Evolutionary conservation across 2,329 filamentous ascomycete genomes (phyloP).

Genomic region (Colletotrichum orchidophilum): DNA sequence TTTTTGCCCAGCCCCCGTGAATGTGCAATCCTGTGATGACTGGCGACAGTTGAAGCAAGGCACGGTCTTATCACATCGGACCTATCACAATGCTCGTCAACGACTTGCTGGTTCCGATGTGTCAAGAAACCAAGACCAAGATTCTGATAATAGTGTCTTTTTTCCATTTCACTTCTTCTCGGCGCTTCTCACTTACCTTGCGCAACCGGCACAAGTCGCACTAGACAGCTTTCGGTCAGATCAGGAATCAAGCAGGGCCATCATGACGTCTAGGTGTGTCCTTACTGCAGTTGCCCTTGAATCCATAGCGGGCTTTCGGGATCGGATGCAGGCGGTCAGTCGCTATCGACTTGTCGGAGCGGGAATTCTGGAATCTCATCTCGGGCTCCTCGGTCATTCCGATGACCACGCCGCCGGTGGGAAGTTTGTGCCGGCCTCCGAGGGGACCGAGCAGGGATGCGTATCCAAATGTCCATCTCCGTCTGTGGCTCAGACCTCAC

Average conservation of each 20-base stretch:
- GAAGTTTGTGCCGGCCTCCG: not conserved
- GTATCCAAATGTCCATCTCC: constrained; percentile 12
- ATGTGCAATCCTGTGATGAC: not conserved
- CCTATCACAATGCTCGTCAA: not conserved
- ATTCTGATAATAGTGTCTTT: not conserved
- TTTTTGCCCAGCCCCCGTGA: constrained; percentile 13
- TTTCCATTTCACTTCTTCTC: too few relatives aligned
- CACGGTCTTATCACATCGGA: constrained; percentile 8
- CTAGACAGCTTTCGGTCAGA: not conserved
- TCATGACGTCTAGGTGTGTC: not conserved
- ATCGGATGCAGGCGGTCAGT: not conserved
- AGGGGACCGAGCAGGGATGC: constrained; percentile 12
- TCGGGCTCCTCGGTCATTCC: constrained; percentile 6
- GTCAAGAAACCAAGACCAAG: not conserved
- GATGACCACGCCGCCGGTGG: not conserved
- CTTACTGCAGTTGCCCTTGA: constrained; percentile 11
- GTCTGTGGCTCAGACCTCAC: not conserved
- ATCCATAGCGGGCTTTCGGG: not conserved
- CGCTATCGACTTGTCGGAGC: not conserved
- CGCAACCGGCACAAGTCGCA: constrained; percentile 8
- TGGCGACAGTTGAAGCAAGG: constrained; percentile 12
- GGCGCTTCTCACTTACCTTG: not conserved
- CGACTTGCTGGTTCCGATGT: not conserved
- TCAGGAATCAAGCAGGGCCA: not conserved
- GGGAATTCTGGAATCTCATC: not conserved